A percentile compares a stretch with the other conserved stretches of the same genome.
phyloP scores from a whole-genome alignment of 306 rosid genomes.

The Vachellia collinsii region DNA sequence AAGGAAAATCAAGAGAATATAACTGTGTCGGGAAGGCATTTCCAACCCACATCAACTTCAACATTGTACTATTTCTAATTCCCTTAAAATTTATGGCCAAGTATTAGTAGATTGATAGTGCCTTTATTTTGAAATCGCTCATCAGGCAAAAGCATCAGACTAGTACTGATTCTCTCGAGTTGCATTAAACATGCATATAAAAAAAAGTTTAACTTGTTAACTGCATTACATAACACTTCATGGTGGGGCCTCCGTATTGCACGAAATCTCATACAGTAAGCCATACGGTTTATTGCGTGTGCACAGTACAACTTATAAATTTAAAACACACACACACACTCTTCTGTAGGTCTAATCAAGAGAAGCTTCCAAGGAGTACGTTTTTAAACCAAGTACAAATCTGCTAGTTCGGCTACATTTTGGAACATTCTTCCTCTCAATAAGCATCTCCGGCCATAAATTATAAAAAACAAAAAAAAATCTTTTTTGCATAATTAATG shows the following conservation, averaged over 20 bases:
- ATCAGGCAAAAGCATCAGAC: background rate
- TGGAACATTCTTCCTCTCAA: background rate
- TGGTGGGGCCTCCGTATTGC: background rate
- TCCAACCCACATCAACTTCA: background rate
- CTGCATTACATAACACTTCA: background rate
- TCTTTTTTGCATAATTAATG: background rate
- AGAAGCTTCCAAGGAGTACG: background rate
- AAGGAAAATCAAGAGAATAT: background rate
- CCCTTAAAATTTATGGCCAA: background rate
- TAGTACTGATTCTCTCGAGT: background rate
- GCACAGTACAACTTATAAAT: background rate
- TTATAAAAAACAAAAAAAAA: background rate
- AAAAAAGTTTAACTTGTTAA: background rate
- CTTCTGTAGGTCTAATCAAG: background rate
- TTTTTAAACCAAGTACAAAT: background rate
- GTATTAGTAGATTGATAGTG: background rate
- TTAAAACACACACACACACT: no score
- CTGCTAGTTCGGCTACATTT: background rate
- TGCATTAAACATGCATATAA: background rate
- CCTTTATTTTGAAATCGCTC: background rate
- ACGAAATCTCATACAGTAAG: background rate
- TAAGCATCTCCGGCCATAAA: background rate
- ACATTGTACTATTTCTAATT: background rate
- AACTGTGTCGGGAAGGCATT: background rate
- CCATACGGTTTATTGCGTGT: background rate